Percentiles rank a stretch among this genome's conserved stretches.
Evolutionary conservation across 768 basidiomycete species (phyloP).

Genomic region (Galerina sulciceps): DNA sequence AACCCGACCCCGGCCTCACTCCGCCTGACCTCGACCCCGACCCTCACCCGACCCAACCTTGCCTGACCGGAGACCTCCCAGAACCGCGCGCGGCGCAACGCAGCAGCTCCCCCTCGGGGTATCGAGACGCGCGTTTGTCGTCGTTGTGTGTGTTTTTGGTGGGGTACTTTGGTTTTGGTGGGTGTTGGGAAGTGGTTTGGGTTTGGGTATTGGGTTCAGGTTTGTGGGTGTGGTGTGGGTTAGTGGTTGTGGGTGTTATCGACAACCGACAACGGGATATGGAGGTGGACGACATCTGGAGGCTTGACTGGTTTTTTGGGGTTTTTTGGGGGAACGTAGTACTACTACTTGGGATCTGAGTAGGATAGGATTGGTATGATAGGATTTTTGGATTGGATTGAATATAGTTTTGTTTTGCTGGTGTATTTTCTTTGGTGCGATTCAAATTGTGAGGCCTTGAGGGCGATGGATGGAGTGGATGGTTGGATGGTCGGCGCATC

Average conservation of each 20-base stretch:
- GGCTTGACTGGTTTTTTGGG: no score
- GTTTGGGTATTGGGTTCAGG: no score
- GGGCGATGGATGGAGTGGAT: no score
- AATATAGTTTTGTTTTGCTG: neutral
- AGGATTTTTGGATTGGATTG: neutral
- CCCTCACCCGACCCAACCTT: neutral
- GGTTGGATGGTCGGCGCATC: no score
- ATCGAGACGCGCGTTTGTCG: constrained; percentile 3
- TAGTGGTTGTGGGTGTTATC: neutral
- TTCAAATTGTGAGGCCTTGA: neutral
- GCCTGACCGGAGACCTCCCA: no score
- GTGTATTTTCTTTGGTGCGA: neutral
- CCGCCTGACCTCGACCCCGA: neutral
- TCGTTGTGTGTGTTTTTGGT: neutral
- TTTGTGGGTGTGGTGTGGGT: no score
- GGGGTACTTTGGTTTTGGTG: neutral
- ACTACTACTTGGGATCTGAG: neutral
- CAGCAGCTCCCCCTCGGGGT: constrained; percentile 5
- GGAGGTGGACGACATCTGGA: no score
- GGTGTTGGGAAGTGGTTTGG: no score
- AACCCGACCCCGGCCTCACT: no score
- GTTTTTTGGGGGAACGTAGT: neutral
- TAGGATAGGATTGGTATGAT: neutral
- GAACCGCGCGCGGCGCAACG: neutral
- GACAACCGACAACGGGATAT: no score